Base-by-base conservation (phyloP, 2,329 filamentous ascomycete genomes). In the Botrytis pseudocinerea region DNA sequence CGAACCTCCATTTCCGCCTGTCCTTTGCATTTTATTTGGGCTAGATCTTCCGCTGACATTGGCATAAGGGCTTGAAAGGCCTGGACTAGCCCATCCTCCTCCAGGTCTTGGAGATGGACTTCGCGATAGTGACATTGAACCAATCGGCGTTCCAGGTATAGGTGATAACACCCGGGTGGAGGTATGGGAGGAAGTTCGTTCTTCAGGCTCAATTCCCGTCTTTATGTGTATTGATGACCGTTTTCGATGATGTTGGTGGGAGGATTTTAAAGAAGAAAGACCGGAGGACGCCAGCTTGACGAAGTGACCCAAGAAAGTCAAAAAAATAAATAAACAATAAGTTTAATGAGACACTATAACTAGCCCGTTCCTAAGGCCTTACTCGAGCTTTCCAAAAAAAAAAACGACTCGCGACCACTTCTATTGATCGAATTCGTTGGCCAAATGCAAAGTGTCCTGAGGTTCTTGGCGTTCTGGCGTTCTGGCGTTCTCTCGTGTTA, bases 61-160 rank as follows among this genome's bases (percentile, higher is more conserved):
- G 72, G 83, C 83, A 78, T 83, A 85, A 76, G 89, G 90, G 74
- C 92, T 90, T 80, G 89, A 92, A 80, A 93, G 87, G 76, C 91
- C 93, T 72, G 92, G 94, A 83, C 92, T 96, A 73, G 93, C 90
- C 95, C 95, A 98, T 78, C 94, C 94, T 80, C 93, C 94, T 79
- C 92, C 92, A 75, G 90, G 92, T 76, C 90, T 88, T 75, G 95
- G 95, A 72, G 94, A 97, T 69, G 95, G 93, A 80, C 93, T 97
- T 83, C 94, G 90, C 77, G 94, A 96, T 76, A 95, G 85, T 77
- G 93, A 93, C 95, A 97, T 97, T 79, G 85, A 83, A 77, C 83
- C 80, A 78, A 84, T 85, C 61, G 89, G 87, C 69, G 86, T 90
- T 80, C 88, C 80, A 73, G 80, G 80, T 66, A 81, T 80, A 20